Percentiles rank a stretch among this genome's conserved stretches.
phyloP scores from a whole-genome alignment of 1,139 yeast genomes.

The Maudiozyma humilis region DNA sequence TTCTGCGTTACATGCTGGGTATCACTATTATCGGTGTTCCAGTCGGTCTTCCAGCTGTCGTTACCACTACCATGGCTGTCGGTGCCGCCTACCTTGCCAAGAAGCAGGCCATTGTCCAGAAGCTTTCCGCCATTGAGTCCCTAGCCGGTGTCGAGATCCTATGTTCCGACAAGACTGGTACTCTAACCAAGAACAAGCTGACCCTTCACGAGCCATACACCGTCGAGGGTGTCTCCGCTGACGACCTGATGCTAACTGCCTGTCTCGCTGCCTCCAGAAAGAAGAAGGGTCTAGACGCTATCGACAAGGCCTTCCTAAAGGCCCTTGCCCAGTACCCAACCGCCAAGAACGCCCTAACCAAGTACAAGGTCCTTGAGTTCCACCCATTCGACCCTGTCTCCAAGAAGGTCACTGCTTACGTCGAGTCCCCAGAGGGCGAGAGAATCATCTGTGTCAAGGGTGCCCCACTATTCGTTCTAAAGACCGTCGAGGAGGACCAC shows the following conservation, averaged over 20 bases:
- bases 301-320: conserved; percentile 94
- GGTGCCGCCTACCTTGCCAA: conserved; percentile 99
- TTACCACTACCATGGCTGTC: conserved; percentile 98
- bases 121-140: conserved; percentile 95
- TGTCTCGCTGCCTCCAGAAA: conserved; percentile 97
- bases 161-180: conserved; percentile 99
- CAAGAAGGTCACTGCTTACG: conserved; percentile 90
- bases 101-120: conserved; percentile 97
- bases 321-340: conserved; percentile 80
- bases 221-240: conserved; percentile 97
- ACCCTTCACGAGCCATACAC: conserved; percentile 98
- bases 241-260: conserved; percentile 95
- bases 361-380: conserved; percentile 92
- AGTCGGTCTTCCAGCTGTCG: conserved; percentile 99
- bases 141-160: conserved; percentile 98
- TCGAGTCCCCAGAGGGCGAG: conserved; percentile 95
- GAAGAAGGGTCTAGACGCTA: conserved; percentile 98
- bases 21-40: conserved; percentile 99
- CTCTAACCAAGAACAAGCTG: conserved; percentile 94
- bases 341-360: conserved; percentile 90
- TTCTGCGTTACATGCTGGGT: conserved; percentile 91
- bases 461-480: conserved; percentile 90
- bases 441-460: conserved; percentile 94
- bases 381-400: conserved; percentile 97
- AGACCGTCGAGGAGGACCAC: conserved; percentile 94